These are phyloP conservation scores for Boletus bicolor DNA, from an alignment of 768 basidiomycete species.

Conservation along the genomic window DNA sequence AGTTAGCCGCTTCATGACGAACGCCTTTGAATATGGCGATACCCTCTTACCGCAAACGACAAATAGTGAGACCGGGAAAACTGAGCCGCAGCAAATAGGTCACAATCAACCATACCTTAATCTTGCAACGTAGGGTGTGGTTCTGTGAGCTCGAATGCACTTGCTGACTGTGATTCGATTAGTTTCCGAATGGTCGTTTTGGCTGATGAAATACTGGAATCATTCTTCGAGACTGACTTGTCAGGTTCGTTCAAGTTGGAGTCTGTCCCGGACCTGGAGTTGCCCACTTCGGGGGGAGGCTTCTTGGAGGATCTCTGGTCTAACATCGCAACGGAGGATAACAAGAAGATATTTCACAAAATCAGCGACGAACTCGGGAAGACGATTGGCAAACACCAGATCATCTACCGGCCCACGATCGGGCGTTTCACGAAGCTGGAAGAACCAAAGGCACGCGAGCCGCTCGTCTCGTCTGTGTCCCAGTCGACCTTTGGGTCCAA, in stretches of 20 bases:
- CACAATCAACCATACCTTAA: conserved; percentile 91
- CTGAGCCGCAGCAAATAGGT: conserved; percentile 48
- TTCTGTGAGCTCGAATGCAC: not conserved
- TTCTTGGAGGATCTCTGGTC: conserved; percentile 85
- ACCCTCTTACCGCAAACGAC: conserved; percentile 62
- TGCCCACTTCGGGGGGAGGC: conserved; percentile 55
- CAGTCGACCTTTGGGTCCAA: conserved; percentile 48
- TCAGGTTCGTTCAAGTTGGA: conserved; percentile 84
- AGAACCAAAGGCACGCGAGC: conserved; percentile 87
- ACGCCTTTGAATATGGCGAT: conserved; percentile 97
- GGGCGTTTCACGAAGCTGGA: conserved; percentile 80
- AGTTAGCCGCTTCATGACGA: conserved; percentile 95
- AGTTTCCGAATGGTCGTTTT: conserved; percentile 99
- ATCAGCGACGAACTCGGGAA: conserved; percentile 93
- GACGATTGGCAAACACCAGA: conserved; percentile 90
- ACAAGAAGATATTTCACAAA: conserved; percentile 91
- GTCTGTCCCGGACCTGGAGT: conserved; percentile 62
- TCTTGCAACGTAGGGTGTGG: conserved; percentile 65
- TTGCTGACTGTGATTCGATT: conserved; percentile 9
- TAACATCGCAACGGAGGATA: conserved; percentile 84
- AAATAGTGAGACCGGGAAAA: conserved; percentile 34
- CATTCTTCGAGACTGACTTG: conserved; percentile 93
- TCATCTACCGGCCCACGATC: conserved; percentile 77
- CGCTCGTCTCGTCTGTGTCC: conserved; percentile 69
- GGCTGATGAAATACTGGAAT: conserved; percentile 93